These are phyloP conservation scores for Mycena rebaudengoi DNA, from an alignment of 768 basidiomycete genomes.

Conservation along the genomic window DNA sequence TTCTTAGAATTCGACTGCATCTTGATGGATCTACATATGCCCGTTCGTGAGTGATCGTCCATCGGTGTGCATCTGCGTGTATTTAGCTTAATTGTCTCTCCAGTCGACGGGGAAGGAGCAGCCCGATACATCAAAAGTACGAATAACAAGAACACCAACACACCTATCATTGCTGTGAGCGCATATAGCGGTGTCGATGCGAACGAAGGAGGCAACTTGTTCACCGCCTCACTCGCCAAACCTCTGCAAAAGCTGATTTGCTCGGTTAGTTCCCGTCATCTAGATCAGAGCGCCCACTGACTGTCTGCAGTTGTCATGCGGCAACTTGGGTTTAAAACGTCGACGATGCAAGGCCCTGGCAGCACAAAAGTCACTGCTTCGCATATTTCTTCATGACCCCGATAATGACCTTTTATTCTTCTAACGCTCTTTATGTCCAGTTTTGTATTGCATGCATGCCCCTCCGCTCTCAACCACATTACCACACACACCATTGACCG, in stretches of 20 bases:
- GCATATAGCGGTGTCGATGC: slow-evolving; percentile 82
- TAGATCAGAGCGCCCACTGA: slow-evolving; percentile 9
- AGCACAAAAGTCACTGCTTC: slow-evolving; percentile 62
- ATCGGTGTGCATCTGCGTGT: neutral
- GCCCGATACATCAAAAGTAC: slow-evolving; percentile 98
- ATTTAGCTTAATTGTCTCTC: slow-evolving; percentile 17
- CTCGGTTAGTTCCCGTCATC: slow-evolving; percentile 52
- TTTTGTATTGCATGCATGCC: slow-evolving; percentile 43
- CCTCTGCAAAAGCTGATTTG: slow-evolving; percentile 90
- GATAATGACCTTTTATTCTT: slow-evolving; percentile 35
- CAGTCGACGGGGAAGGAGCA: slow-evolving; percentile 95
- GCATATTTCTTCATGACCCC: slow-evolving; percentile 45
- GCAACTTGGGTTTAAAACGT: slow-evolving; percentile 90
- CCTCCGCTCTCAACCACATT: slow-evolving; percentile 40
- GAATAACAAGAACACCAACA: slow-evolving; percentile 92
- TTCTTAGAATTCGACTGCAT: slow-evolving; percentile 91
- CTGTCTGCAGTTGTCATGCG: slow-evolving; percentile 67
- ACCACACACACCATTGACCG: slow-evolving; percentile 38
- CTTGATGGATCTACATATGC: slow-evolving; percentile 96
- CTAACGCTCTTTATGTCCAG: slow-evolving; percentile 36
- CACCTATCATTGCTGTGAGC: slow-evolving; percentile 92
- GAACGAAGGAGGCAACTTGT: slow-evolving; percentile 71
- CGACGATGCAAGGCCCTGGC: slow-evolving; percentile 67
- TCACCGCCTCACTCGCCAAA: slow-evolving; percentile 86
- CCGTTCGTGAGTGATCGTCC: slow-evolving; percentile 70